Conservation (phyloP, 2,329 filamentous ascomycete genomes). For the Hymenoscyphus linearis region DNA sequence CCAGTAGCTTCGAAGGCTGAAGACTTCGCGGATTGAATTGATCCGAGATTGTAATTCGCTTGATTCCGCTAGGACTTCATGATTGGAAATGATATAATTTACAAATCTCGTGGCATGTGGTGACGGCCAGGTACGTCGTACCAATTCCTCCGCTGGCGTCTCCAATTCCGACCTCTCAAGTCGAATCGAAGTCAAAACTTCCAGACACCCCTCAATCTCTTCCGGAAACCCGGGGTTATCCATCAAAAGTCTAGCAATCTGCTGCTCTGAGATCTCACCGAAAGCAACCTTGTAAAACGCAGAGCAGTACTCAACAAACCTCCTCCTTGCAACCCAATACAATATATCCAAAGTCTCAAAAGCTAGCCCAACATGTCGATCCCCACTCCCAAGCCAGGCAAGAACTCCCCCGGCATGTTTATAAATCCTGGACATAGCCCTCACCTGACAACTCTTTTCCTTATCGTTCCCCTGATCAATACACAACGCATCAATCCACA, state of each 20-base stretch:
- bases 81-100: not conserved
- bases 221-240: not conserved
- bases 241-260: not conserved
- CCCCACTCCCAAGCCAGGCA: not conserved
- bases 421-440: not conserved
- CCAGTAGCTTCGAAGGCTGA: not conserved
- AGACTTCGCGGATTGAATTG: not conserved
- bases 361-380: not conserved
- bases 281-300: not conserved
- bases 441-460: not conserved
- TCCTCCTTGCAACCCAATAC: not conserved
- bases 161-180: not conserved
- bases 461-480: not conserved
- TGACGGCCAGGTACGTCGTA: not conserved
- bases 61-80: not conserved
- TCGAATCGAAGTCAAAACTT: not conserved
- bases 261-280: not conserved
- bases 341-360: not conserved
- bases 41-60: not conserved
- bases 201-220: not conserved
- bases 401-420: not conserved
- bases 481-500: not conserved
- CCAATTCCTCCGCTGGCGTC: not conserved
- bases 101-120: not conserved
- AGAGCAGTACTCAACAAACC: not conserved